Conservation (phyloP, 192 early-diverging fungal genomes). For the Diversispora eburnea region DNA sequence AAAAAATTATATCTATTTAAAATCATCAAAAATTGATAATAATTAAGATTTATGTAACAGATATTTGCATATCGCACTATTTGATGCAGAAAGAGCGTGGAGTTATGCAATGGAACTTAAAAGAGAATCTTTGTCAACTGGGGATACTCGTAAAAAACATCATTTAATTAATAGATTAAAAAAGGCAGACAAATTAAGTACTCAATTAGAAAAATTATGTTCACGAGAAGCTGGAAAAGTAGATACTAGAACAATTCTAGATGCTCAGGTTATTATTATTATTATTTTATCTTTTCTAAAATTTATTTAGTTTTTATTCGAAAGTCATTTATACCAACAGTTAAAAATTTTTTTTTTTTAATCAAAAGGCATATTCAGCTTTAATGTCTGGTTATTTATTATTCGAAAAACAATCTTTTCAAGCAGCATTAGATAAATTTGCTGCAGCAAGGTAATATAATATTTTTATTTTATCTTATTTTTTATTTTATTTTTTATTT, state of each 20-base stretch:
- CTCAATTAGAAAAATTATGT: constrained; percentile 46
- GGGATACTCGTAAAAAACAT: constrained; percentile 60
- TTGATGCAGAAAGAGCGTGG: constrained; percentile 73
- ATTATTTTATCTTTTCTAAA: not conserved
- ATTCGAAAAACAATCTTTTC: constrained; percentile 70
- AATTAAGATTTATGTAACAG: constrained; percentile 32
- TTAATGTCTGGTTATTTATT: constrained; percentile 61
- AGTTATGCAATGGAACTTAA: constrained; percentile 77
- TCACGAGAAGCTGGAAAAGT: constrained; percentile 41
- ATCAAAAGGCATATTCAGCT: constrained; percentile 57
- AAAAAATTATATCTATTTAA: not conserved
- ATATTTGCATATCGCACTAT: constrained; percentile 60
- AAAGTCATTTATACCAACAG: not conserved
- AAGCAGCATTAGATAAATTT: constrained; percentile 59
- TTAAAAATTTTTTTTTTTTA: not conserved
- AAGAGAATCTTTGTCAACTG: constrained; percentile 45
- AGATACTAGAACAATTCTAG: constrained; percentile 50
- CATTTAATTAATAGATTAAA: constrained; percentile 63
- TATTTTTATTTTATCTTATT: not conserved
- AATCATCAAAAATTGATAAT: not conserved
- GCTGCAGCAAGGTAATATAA: constrained; percentile 53
- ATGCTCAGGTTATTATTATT: constrained; percentile 46
- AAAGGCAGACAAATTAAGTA: constrained; percentile 54
- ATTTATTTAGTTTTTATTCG: not conserved
- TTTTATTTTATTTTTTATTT: not conserved